Evolutionary conservation across 208 protist genomes (phyloP), one percentile per base, ranked within the genome.

Genomic region (Angomonas deanei): DNA sequence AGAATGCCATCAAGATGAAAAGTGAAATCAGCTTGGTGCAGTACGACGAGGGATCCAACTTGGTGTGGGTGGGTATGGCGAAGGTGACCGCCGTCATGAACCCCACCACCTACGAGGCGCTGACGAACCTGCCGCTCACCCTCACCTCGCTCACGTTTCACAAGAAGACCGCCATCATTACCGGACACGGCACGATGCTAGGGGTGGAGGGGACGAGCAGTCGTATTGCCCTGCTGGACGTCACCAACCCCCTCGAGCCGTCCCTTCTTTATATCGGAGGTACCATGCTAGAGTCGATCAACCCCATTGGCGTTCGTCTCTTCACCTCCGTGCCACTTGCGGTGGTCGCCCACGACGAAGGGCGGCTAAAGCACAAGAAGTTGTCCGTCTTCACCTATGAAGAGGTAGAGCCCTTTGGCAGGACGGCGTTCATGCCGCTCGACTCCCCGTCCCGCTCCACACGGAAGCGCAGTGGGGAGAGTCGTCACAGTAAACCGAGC

Each of bases 341-440:
- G 33, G 76, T 92, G 49, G 71, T 74, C 28, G 80, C 80, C 30
- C 74, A 88, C 33, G 75, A 81, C 24, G 73, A 71, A 32, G 49
- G 34, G 30, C 66, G 66, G 26, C 74, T 68, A 34, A 72, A 78
- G 58, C 64, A 84, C 13, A 58, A 62, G 36, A 74, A 68, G 23
- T 64, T 92, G n/a, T 69, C 76, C 11, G 76, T 94, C 19, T 90
- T 92, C 53, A 87, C 76, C n/a, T 88, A 88, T 70, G 74, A 86
- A 19, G 78, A 64, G 42, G 26, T 32, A 24, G 28, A 8, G 17
- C 50, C 50, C 4, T 54, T 64, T 32, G 38, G 49, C 42, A 21
- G 38, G n/a, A 24, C 23, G n/a, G 47, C 47, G n/a, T 11, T 23
- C 47, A 15, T 15, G 10, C n/a, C 47, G 10, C 10, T 15, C 23